These are phyloP conservation scores for Ilex asprella DNA, from an alignment of 257 asterid genomes.

Conservation along the genomic window DNA sequence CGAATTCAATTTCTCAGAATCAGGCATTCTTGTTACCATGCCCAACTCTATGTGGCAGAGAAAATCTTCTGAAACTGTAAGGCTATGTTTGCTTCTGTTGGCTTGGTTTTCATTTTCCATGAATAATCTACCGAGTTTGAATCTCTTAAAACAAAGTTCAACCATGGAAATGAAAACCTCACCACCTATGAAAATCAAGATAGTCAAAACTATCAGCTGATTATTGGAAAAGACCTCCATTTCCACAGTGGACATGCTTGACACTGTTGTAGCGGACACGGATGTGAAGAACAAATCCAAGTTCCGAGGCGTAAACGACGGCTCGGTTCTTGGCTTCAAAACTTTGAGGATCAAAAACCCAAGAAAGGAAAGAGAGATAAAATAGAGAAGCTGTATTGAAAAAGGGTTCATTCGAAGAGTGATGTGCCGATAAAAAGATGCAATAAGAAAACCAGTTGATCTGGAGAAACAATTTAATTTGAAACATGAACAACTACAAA, in stretches of 20 bases:
- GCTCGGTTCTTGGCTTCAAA: conserved; percentile 27
- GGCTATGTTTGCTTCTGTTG: conserved; percentile 8
- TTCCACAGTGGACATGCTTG: conserved; percentile 71
- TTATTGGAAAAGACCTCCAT: conserved; percentile 65
- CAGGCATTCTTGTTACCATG: neutral
- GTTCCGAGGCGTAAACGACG: conserved; percentile 15
- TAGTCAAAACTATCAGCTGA: conserved; percentile 42
- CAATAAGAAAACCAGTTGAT: conserved; percentile 13
- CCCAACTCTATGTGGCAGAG: conserved; percentile 23
- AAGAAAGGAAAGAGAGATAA: conserved; percentile 29
- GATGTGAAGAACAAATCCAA: conserved; percentile 58
- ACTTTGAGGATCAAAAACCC: conserved; percentile 36
- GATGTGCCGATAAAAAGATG: conserved; percentile 8
- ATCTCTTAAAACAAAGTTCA: conserved; percentile 28
- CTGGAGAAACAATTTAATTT: neutral
- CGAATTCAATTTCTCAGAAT: neutral
- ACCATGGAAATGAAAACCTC: conserved; percentile 53
- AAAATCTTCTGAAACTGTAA: neutral
- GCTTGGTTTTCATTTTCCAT: conserved; percentile 16
- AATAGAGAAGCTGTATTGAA: conserved; percentile 26
- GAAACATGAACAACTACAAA: conserved; percentile 3
- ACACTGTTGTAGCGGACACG: conserved; percentile 54
- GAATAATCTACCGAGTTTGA: conserved; percentile 8
- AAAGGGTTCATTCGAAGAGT: conserved; percentile 22
- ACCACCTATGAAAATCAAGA: conserved; percentile 57